Percentiles rank a stretch among this genome's conserved stretches.
Conservation (phyloP, 371 early-diverging fungal genomes). For the Mucor indicus region DNA sequence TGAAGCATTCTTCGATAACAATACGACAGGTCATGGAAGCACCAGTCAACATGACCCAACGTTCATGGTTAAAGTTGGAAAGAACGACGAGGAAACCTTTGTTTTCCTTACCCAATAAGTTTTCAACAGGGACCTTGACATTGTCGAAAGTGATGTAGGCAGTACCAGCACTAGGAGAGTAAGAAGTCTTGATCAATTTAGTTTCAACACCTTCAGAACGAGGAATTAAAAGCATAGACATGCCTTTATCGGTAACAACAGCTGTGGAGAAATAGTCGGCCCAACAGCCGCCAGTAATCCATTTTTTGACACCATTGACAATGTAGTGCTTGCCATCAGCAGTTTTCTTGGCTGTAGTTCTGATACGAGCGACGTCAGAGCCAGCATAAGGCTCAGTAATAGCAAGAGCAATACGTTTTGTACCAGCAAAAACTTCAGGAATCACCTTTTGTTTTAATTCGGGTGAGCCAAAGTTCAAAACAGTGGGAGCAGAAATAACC, state of each 20-base stretch:
- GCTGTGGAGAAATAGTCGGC: constrained; percentile 72
- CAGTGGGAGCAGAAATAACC: constrained; percentile 59
- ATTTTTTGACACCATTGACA: constrained; percentile 65
- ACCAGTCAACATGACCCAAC: constrained; percentile 34
- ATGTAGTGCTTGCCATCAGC: constrained; percentile 65
- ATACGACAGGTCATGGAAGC: constrained; percentile 22
- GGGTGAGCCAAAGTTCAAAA: constrained; percentile 47
- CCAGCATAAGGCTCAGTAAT: constrained; percentile 68
- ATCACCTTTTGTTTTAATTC: constrained; percentile 48
- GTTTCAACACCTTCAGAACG: constrained; percentile 68
- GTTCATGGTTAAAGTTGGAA: constrained; percentile 59
- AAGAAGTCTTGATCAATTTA: constrained; percentile 63
- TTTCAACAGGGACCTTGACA: constrained; percentile 65
- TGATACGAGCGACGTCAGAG: constrained; percentile 79
- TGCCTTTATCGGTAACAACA: constrained; percentile 67
- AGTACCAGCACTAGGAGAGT: constrained; percentile 59
- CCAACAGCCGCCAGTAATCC: constrained; percentile 78
- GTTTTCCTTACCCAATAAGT: constrained; percentile 68
- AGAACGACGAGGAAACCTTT: constrained; percentile 63
- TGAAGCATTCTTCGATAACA: constrained; percentile 40
- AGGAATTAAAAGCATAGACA: constrained; percentile 68
- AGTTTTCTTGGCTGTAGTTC: constrained; percentile 69
- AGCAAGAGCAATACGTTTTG: constrained; percentile 76
- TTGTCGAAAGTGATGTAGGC: constrained; percentile 56
- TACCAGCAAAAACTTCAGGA: constrained; percentile 66